These are phyloP conservation scores for Sporothrix globosa DNA, from an alignment of 2,329 filamentous ascomycete species.

Conservation along the genomic window DNA sequence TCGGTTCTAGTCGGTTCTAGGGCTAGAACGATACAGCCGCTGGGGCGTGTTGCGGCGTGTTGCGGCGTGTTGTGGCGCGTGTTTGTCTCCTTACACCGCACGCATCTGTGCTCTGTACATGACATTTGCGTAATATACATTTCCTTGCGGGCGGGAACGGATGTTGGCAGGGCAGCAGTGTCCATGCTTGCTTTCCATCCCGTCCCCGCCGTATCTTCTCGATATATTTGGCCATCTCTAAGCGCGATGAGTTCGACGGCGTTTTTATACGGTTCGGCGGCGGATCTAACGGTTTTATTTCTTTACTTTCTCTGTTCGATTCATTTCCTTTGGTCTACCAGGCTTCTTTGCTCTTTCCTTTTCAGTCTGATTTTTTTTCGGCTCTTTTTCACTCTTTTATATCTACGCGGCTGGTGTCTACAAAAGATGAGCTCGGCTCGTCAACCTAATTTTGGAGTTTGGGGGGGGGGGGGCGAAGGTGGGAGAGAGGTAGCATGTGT, in stretches of 20 bases:
- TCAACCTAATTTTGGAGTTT: slow-evolving; percentile 23
- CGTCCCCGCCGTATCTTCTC: neutral
- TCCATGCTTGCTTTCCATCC: neutral
- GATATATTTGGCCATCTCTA: slow-evolving; percentile 17
- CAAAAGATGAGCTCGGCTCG: neutral
- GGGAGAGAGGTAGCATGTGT: neutral
- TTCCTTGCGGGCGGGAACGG: neutral
- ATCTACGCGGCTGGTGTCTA: slow-evolving; percentile 11
- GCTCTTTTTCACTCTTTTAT: neutral
- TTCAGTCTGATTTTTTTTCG: neutral
- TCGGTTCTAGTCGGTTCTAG: neutral
- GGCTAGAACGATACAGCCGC: too few species aligned
- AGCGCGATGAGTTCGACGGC: slow-evolving; percentile 19
- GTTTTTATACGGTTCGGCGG: slow-evolving; percentile 27
- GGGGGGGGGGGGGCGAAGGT: neutral
- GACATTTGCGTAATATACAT: slow-evolving; percentile 18
- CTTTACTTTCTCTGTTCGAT: neutral
- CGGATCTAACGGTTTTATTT: slow-evolving; percentile 26
- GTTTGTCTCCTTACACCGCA: neutral
- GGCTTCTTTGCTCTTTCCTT: neutral
- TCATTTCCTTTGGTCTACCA: slow-evolving; percentile 9
- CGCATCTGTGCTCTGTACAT: slow-evolving; percentile 5
- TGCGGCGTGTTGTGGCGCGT: neutral
- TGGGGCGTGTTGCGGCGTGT: neutral
- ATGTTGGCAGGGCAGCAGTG: neutral